A percentile compares a stretch with the other conserved stretches of the same genome.
phyloP scores from a whole-genome alignment of 257 asterid genomes.

The Pogostemon cablin region DNA sequence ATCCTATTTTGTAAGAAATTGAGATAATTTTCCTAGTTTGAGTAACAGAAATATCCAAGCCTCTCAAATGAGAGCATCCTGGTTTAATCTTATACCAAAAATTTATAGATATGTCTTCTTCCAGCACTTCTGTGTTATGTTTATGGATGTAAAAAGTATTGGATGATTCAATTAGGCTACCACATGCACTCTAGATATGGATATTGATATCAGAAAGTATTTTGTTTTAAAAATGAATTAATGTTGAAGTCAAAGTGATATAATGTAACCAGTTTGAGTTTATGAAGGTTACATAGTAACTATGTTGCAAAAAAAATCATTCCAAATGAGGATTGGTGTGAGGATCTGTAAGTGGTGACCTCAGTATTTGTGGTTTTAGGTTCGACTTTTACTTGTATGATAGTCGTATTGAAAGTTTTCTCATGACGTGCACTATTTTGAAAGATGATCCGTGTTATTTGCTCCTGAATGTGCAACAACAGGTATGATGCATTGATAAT shows the following conservation, averaged over 20 bases:
- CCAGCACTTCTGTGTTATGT: background rate
- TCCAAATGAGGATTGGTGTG: background rate
- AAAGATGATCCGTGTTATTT: conserved; percentile 6
- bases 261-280: background rate
- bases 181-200: background rate
- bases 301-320: background rate
- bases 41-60: background rate
- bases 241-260: background rate
- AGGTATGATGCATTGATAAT: background rate
- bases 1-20: background rate
- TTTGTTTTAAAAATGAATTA: background rate
- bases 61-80: background rate
- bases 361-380: background rate
- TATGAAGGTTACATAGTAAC: too few relatives aligned
- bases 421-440: background rate
- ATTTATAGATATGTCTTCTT: background rate
- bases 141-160: background rate
- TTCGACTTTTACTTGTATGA: background rate
- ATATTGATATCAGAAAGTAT: conserved; percentile 4
- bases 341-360: background rate
- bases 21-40: background rate
- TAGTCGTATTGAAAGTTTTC: conserved; percentile 1
- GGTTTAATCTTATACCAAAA: background rate
- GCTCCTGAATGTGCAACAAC: conserved; percentile 11
- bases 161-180: conserved; percentile 5